Evolutionary conservation across 441 rosid species (phyloP), one percentile per base, ranked within the genome.

Genomic region (Raphanus hybrid): DNA sequence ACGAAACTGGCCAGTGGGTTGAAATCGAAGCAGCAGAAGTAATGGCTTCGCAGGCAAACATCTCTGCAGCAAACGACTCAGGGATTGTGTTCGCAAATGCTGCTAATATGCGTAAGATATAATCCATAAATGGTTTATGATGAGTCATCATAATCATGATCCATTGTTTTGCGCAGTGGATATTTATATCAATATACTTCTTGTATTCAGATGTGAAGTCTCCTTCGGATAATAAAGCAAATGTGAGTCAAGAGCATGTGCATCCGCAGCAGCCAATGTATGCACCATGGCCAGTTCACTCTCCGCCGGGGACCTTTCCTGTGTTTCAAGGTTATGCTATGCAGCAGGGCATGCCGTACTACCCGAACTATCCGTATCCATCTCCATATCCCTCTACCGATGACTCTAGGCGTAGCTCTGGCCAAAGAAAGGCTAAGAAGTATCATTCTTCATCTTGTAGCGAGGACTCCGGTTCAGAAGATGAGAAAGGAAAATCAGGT

Each of bases 1-100:
- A 96, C 73, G 99, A 92, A 87, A 86, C 86, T 35, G 98, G 99
- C 67, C 97, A 89, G 73, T 92, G 98, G 99, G 85, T 91, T 80
- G 99, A 96, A 77, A 86, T 92, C 18, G 98, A 88, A 86, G 91
- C 91, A 63, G 81, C 91, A 57, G 98, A 91, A 76, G 91, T 87
- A 55, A 80, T 85, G 80, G 75, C 88, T 71, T 88, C 91, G 54
- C 83, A 84, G 62, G 81, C 90, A 73, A 74, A 84, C 67, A 72
- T 86, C 78, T 85, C 86, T 84, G 84, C 89, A 43, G 45, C 57
- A 54, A 71, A 80, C 39, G 81, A 81, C 8, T 85, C 97, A 4
- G 97, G 94, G 76, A 89, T 91, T 69, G 63, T 89, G 63, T 85
- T 94, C 70, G 84, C 96, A 37, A 83, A 81, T 82, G 74, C 81